Conservation (phyloP, 1,139 yeast species). For the Arxiozyma slooffiae region DNA sequence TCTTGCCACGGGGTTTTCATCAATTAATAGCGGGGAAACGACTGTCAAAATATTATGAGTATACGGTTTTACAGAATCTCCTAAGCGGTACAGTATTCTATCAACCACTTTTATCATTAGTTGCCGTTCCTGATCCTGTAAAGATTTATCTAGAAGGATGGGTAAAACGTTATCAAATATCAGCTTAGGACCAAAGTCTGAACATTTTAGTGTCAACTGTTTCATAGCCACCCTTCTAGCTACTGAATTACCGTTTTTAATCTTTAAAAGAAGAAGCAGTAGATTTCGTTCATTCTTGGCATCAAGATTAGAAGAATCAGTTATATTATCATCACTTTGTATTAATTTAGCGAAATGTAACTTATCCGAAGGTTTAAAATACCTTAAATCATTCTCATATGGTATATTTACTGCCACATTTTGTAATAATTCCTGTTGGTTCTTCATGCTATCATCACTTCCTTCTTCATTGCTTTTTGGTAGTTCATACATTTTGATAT, state of each 20-base stretch:
- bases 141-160: conserved; percentile 55
- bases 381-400: conserved; percentile 53
- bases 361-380: conserved; percentile 62
- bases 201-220: conserved; percentile 54
- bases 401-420: conserved; percentile 41
- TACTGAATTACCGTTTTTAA: conserved; percentile 69
- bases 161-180: conserved; percentile 67
- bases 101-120: conserved; percentile 67
- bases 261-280: conserved; percentile 52
- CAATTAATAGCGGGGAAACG: conserved; percentile 69
- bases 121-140: conserved; percentile 82
- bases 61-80: conserved; percentile 58
- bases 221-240: conserved; percentile 65
- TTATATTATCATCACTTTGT: conserved; percentile 28
- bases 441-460: background rate
- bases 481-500: conserved; percentile 29
- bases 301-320: conserved; percentile 25
- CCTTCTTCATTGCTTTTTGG: conserved; percentile 27
- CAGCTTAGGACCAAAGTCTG: conserved; percentile 57
- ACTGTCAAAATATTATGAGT: conserved; percentile 66
- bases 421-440: conserved; percentile 24
- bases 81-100: conserved; percentile 56
- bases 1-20: conserved; percentile 65
- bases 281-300: conserved; percentile 55
- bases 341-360: conserved; percentile 61